Evolutionary conservation across 257 asterid genomes (phyloP).

Genomic region (Ilex aquifolium): DNA sequence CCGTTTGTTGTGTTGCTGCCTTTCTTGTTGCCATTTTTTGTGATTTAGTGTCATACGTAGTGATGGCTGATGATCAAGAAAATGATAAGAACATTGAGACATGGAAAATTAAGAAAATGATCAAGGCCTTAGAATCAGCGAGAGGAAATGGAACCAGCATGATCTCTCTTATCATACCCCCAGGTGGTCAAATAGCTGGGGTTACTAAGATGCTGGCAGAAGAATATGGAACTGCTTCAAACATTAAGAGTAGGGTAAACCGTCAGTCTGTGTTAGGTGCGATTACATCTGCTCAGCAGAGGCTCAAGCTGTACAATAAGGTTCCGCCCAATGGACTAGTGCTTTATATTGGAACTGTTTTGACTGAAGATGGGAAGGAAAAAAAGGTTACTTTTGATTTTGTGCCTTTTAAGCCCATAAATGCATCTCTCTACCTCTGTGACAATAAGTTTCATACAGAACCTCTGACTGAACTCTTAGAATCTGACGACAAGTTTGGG

Average conservation of each 20-base stretch:
- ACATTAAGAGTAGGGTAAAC: slow-evolving; percentile 58
- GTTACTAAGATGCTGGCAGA: slow-evolving; percentile 62
- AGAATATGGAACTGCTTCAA: slow-evolving; percentile 61
- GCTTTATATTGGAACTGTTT: slow-evolving; percentile 55
- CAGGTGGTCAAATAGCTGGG: slow-evolving; percentile 54
- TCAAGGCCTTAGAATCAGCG: slow-evolving; percentile 52
- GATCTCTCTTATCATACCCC: slow-evolving; percentile 63
- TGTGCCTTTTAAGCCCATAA: slow-evolving; percentile 52
- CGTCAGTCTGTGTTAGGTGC: slow-evolving; percentile 68
- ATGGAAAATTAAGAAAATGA: slow-evolving; percentile 59
- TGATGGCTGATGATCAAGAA: slow-evolving; percentile 48
- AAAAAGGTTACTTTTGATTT: slow-evolving; percentile 53
- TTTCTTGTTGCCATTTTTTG: too few species aligned
- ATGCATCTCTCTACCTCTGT: slow-evolving; percentile 56
- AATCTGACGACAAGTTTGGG: slow-evolving; percentile 15
- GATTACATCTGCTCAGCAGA: slow-evolving; percentile 64
- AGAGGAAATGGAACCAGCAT: slow-evolving; percentile 65
- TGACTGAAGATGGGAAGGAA: slow-evolving; percentile 59
- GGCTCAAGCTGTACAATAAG: slow-evolving; percentile 53
- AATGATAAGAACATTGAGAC: slow-evolving; percentile 52
- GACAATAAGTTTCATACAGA: slow-evolving; percentile 61
- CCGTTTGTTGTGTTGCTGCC: too few species aligned
- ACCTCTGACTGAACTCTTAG: slow-evolving; percentile 44
- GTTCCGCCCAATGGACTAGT: slow-evolving; percentile 58
- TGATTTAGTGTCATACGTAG: too few species aligned